Base-by-base conservation (phyloP, 768 basidiomycete genomes). In the Asterophora lycoperdoides region DNA sequence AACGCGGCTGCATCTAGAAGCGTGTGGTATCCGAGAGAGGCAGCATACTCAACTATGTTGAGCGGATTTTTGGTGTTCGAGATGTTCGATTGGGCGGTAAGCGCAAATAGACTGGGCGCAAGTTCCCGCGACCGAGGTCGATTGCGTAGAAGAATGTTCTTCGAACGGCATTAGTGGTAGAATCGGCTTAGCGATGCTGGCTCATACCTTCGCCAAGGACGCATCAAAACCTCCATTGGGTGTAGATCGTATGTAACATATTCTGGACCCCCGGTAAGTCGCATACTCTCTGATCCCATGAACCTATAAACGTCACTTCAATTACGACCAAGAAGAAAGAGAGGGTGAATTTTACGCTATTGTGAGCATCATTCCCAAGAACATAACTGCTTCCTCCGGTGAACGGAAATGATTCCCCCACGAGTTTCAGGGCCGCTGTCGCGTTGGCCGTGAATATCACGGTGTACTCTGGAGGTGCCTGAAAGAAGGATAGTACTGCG, bases 361-460 rank as follows among this genome's bases (percentile, higher is more conserved):
- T 91, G 63, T 93, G 90, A 6, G 86, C 84, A 65, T 93, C 89
- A 13, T 77, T 74, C 15, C 84, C 78, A 47, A 92, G 79, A 42
- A 92, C 76, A 58, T 81, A 83, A 39, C 64, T 66, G 43, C 81
- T 78, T n/a, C 72, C 76, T 33, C 68, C 68, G 4, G 61, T 64
- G 59, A 90, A 92, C 0, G 85, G 86, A 56, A 82, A 93, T 0
- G 87, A 73, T 64, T 93, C 89, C 29, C 89, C 90, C 34, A 92
- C 77, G 28, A 93, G 75, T 59, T 90, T 91, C 56, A 93, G 71
- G 0, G 89, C 88, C 5, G 75, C 84, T 7, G 84, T 83, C 7
- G 89, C 84, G 60, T 92, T 92, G 8, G 84, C 68, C 3, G 89
- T 91, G 66, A 91, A 92, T 41, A 92, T 72, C 45, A 91, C 88